Base-by-base conservation (phyloP, 495 filamentous ascomycete species). In the Podospora pseudoanserina region DNA sequence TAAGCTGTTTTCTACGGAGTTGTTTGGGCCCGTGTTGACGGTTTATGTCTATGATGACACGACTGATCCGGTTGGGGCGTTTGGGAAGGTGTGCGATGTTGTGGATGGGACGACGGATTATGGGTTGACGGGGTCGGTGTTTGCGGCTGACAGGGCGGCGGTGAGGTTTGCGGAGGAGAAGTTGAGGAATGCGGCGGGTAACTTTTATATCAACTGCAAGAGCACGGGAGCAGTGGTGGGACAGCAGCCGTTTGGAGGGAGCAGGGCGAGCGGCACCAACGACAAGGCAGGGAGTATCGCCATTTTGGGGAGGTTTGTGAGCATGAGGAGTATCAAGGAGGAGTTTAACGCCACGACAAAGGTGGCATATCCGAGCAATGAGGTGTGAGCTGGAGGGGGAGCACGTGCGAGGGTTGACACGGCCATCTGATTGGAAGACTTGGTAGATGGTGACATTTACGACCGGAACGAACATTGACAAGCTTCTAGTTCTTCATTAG, bases 151-250 rank as follows among this genome's bases (percentile, higher is more conserved):
- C 77, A 86, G 91, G 23, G 80, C 81, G 59, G 90, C 86, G 20
- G 78, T 94, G 66, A 84, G 85, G 18, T 74, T 85, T 49, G 92
- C 92, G 4, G 88, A 93, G 76, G 86, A 94, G 58, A 85, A 81
- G 65, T 87, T 96, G 65, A 87, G 89, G 72, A 90, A 93, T 74
- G 79, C 91, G 3, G 90, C 92, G 44, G 92, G 92, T 20, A 96
- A 96, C 81, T 96, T 94, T 80, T 96, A 96, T 78, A 87, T 96
- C 81, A 97, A 97, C 82, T 92, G 90, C 83, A 96, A 97, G 86
- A 90, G 88, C 77, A 97, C 93, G 3, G 93, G 92, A 61, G 93
- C 93, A 9, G 92, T 97, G 53, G 92, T 96, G 2, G 93, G 92
- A 16, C 93, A 97, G 84, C 93, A 97, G 79, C 90, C 93, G 32